Base-by-base conservation (phyloP, 805 yeast genomes). In the Cyberlindnera euphorbiae region DNA sequence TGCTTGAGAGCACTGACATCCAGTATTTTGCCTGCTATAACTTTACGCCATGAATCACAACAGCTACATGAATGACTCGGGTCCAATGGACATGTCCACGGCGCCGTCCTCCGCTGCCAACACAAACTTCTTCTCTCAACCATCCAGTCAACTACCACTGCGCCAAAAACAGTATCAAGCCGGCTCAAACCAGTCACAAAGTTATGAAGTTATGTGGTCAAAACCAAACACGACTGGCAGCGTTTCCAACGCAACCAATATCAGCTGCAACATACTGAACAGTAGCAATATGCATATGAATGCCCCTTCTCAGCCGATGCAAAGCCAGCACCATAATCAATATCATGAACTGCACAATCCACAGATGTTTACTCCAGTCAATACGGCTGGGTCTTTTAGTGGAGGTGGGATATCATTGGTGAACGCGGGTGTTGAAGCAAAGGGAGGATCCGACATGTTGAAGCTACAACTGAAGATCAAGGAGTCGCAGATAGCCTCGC, bases 381-480 rank as follows among this genome's bases (percentile, higher is more conserved):
- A 36, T 17, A 28, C 34, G 9, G 28, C 39, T 18, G 36, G 33
- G 11, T 28, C 34, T 2, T 15, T 26, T 19, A 28, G 32, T n/a
- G 9, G 7, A 9, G 9, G 9, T 19, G 22, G 22, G 22, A 8
- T 19, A 9, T 8, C 22, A 8, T 19, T 9, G 9, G 22, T 7
- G 9, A 26, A 7, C 24, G 18, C 16, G 7, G 13, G 4, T 22
- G 27, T 5, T 13, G 19, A 13, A 9, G 17, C 19, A n/a, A 30
- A 32, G 15, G 38, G 32, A 2, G 52, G 45, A 12, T 60, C 56
- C 3, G 75, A 71, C 30, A 58, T 62, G 35, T 55, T 73, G 38
- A 69, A 67, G 45, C 56, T 73, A 32, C 76, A 77, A 44, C 50
- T 81, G 33, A 68, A 68, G 38, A 59, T 79, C 33, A 81, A 79